These are phyloP conservation scores for Balakata baccata DNA, from an alignment of 345 rosid genomes.

Conservation along the genomic window DNA sequence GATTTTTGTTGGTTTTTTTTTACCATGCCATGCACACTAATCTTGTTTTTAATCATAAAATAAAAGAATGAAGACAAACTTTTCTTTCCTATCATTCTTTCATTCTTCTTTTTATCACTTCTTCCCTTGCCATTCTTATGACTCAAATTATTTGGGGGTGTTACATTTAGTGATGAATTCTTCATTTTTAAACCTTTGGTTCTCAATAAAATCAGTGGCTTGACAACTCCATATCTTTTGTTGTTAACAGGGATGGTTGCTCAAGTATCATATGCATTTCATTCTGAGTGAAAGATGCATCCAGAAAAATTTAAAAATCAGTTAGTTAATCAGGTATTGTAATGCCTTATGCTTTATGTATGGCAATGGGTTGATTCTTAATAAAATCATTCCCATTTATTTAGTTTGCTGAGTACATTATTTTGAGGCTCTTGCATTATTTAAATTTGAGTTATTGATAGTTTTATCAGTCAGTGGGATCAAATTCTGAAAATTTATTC, in stretches of 20 bases:
- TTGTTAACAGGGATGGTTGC: constrained; percentile 85
- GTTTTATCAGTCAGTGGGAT: not conserved
- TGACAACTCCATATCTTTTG: constrained; percentile 1
- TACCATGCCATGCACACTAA: not conserved
- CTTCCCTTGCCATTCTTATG: no score
- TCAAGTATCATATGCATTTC: constrained; percentile 45
- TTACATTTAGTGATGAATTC: no score
- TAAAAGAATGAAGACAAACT: no score
- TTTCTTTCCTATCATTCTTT: no score
- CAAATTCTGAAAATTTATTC: not conserved
- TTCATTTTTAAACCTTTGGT: not conserved
- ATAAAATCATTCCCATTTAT: not conserved
- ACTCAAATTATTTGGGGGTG: no score
- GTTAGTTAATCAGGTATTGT: constrained; percentile 80
- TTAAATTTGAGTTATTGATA: not conserved
- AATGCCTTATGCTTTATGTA: not conserved
- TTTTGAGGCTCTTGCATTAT: not conserved
- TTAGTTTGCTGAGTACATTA: not conserved
- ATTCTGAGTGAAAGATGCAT: constrained; percentile 44
- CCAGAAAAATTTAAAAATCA: constrained; percentile 62
- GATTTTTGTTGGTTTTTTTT: not conserved
- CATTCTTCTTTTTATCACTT: no score
- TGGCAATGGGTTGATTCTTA: not conserved
- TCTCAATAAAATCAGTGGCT: not conserved
- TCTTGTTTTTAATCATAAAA: no score